phyloP scores from a whole-genome alignment of 306 rosid genomes.

The Pterocarpus macrocarpus region DNA sequence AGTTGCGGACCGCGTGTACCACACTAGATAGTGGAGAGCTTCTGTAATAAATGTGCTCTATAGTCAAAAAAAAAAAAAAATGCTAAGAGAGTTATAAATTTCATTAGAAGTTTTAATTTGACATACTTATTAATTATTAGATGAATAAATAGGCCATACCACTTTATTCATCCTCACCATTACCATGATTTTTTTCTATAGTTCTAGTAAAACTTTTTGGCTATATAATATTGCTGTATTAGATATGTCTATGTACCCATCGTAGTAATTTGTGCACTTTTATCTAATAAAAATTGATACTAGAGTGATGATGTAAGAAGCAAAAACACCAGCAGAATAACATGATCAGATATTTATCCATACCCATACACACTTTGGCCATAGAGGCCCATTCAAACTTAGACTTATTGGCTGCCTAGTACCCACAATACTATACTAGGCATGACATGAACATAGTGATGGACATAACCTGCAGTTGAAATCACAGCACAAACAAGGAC shows the following conservation, averaged over 20 bases:
- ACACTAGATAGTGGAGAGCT: conserved; percentile 40
- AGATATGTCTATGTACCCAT: too few species aligned
- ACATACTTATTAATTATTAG: too few species aligned
- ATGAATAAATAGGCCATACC: too few species aligned
- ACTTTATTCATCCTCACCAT: too few species aligned
- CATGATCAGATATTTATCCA: not conserved
- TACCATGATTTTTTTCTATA: too few species aligned
- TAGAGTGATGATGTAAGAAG: not conserved
- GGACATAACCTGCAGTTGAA: conserved; percentile 29
- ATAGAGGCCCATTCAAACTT: conserved; percentile 45
- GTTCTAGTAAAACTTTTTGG: too few species aligned
- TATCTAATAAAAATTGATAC: not conserved
- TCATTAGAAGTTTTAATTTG: too few species aligned
- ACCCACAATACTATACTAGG: not conserved
- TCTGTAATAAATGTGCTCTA: not conserved
- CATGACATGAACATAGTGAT: conserved; percentile 4
- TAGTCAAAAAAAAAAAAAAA: too few species aligned
- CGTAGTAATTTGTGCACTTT: not conserved
- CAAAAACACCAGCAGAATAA: conserved; percentile 1
- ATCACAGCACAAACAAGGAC: not conserved
- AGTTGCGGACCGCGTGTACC: conserved; percentile 43
- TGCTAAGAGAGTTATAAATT: too few species aligned
- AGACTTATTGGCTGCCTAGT: conserved; percentile 15
- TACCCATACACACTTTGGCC: conserved; percentile 39
- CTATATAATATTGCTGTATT: too few species aligned